phyloP scores from a whole-genome alignment of 2,329 filamentous ascomycete species.

The Aspergillus uvarum region DNA sequence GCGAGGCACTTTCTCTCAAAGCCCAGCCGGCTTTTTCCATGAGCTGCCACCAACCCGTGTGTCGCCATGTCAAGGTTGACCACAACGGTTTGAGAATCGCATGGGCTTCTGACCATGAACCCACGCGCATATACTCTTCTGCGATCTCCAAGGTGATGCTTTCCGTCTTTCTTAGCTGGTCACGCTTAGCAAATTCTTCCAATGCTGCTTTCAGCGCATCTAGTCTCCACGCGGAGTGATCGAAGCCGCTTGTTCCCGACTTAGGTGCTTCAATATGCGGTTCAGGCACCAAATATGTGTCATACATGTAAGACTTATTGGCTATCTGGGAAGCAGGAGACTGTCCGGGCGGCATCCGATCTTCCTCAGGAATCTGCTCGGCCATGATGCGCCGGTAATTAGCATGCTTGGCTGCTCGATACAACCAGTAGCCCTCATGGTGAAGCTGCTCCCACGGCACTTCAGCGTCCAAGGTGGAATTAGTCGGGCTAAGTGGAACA shows the following conservation, averaged over 20 bases:
- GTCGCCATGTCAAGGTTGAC: constrained; percentile 58
- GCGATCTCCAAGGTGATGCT: constrained; percentile 56
- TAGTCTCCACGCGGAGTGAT: constrained; percentile 54
- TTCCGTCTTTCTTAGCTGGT: constrained; percentile 56
- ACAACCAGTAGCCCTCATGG: constrained; percentile 63
- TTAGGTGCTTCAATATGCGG: constrained; percentile 56
- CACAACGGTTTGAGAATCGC: constrained; percentile 55
- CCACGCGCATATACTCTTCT: constrained; percentile 52
- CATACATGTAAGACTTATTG: constrained; percentile 55
- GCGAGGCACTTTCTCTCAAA: constrained; percentile 54
- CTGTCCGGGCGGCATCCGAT: constrained; percentile 55
- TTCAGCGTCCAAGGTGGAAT: constrained; percentile 50
- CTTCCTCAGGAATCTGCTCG: constrained; percentile 58
- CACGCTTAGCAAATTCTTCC: constrained; percentile 52
- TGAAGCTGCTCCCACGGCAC: constrained; percentile 60
- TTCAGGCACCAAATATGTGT: constrained; percentile 61
- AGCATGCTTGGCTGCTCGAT: constrained; percentile 54
- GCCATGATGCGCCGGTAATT: constrained; percentile 52
- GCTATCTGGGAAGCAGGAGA: constrained; percentile 57
- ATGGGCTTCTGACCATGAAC: constrained; percentile 53
- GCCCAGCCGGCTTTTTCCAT: constrained; percentile 55
- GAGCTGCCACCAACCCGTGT: constrained; percentile 59
- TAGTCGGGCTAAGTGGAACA: constrained; percentile 52
- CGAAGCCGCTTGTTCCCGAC: constrained; percentile 45
- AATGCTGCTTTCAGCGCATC: constrained; percentile 49